phyloP scores from a whole-genome alignment of 495 filamentous ascomycete species.

The Aspergillus sparsus region DNA sequence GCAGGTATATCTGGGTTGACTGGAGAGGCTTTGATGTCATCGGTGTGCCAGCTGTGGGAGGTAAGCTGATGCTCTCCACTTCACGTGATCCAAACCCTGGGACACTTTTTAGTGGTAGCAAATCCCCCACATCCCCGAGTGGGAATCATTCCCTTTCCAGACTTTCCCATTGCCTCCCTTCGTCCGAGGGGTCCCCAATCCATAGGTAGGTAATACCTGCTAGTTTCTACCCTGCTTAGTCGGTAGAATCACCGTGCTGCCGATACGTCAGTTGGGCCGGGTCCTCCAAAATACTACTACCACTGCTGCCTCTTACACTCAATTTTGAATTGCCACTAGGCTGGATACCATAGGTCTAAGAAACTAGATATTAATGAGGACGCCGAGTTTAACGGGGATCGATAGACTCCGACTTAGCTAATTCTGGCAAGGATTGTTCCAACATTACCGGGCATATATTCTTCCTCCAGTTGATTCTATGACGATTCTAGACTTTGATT shows the following conservation, averaged over 20 bases:
- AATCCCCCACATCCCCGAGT: constrained; percentile 18
- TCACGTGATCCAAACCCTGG: no score
- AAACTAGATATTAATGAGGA: no score
- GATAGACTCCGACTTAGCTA: constrained; percentile 5
- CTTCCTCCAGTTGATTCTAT: background rate
- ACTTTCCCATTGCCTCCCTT: constrained; percentile 33
- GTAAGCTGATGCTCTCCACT: no score
- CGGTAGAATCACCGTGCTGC: no score
- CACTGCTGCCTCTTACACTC: background rate
- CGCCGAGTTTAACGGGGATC: background rate
- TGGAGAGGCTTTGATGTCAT: no score
- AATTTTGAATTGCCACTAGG: no score
- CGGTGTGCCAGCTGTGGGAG: no score
- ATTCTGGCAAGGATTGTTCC: background rate
- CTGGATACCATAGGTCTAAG: no score
- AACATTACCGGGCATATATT: background rate
- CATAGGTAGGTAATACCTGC: background rate
- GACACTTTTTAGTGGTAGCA: background rate
- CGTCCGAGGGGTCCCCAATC: constrained; percentile 42
- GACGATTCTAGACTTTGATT: background rate
- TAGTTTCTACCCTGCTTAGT: background rate
- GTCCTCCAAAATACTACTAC: background rate
- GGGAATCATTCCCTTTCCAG: background rate
- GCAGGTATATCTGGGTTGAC: no score
- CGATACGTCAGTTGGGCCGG: background rate